A percentile compares a stretch with the other conserved stretches of the same genome.
Evolutionary conservation across 2,329 filamentous ascomycete species (phyloP).

Genomic region (Neospermospora avenae): DNA sequence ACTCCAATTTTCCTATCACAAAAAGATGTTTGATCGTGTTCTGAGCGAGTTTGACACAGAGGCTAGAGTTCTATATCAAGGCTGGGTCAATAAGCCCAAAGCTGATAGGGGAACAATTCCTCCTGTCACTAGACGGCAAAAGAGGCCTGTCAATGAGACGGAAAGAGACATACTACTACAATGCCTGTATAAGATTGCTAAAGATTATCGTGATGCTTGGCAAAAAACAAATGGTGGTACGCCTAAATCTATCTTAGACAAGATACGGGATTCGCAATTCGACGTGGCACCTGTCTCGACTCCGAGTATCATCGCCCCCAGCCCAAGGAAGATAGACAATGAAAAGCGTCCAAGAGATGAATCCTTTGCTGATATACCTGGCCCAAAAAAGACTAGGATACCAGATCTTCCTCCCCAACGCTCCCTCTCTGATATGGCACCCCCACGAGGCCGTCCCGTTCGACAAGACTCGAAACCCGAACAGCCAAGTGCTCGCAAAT

Average conservation of each 20-base stretch:
- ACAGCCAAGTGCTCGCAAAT: background rate
- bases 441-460: background rate
- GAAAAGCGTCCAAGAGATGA: slow-evolving; percentile 11
- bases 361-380: slow-evolving; percentile 1
- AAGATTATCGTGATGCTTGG: background rate
- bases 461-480: background rate
- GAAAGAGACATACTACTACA: slow-evolving; percentile 14
- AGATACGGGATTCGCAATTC: background rate
- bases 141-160: slow-evolving; percentile 5
- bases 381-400: slow-evolving; percentile 5
- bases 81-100: slow-evolving; percentile 22
- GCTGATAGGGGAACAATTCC: slow-evolving; percentile 22
- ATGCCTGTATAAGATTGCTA: slow-evolving; percentile 8
- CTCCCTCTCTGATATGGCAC: background rate
- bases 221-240: background rate
- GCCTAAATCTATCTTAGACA: background rate
- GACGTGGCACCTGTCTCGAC: background rate
- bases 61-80: slow-evolving; percentile 12
- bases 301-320: background rate
- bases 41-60: slow-evolving; percentile 7
- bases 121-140: slow-evolving; percentile 10
- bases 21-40: background rate
- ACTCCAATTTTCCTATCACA: slow-evolving; percentile 3
- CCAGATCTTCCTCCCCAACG: background rate
- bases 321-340: background rate